Conservation (phyloP, 2,329 filamentous ascomycete genomes). For the Verticillium nubilum region DNA sequence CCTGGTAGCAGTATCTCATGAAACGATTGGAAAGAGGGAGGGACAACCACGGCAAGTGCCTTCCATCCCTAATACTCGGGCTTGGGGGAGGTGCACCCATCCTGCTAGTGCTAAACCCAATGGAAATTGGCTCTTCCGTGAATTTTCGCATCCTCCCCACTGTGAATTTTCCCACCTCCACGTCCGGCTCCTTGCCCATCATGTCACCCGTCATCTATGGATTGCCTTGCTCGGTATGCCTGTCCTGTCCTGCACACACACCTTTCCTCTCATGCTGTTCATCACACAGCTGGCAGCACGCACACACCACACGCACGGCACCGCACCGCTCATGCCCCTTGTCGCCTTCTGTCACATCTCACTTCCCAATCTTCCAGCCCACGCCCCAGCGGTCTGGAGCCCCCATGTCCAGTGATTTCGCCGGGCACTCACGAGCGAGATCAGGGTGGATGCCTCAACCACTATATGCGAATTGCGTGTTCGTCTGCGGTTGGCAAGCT, state of each 20-base stretch:
- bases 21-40: not conserved
- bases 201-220: not conserved
- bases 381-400: not conserved
- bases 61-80: not conserved
- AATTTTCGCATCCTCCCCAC: not conserved
- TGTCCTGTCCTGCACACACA: not conserved
- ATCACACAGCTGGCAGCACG: not conserved
- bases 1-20: not conserved
- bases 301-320: not conserved
- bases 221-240: not conserved
- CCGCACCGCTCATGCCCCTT: not conserved
- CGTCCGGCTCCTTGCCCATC: too few relatives aligned
- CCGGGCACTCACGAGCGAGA: not conserved
- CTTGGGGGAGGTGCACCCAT: not conserved
- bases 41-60: not conserved
- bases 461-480: not conserved
- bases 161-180: too few relatives aligned
- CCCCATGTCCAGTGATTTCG: not conserved
- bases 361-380: not conserved
- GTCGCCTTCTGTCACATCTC: not conserved
- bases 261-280: not conserved
- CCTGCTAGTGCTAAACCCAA: not conserved
- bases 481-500: not conserved
- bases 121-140: not conserved
- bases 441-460: not conserved